A percentile compares a stretch with the other conserved stretches of the same genome.
Conservation (phyloP, 306 rosid species). For the Cicer judaicum region DNA sequence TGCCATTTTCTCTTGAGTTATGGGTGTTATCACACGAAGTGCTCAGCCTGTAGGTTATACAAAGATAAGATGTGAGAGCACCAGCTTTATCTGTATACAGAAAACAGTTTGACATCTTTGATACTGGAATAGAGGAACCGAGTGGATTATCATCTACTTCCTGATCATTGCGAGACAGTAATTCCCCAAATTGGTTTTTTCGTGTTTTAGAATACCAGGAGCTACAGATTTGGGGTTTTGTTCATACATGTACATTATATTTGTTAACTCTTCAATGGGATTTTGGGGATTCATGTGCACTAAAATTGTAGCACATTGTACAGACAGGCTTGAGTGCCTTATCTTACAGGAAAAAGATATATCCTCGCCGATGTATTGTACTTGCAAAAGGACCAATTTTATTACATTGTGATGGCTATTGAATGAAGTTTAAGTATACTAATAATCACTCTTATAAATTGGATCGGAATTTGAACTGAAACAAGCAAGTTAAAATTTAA, state of each 20-base stretch:
- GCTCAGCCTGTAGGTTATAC: slow-evolving; percentile 33
- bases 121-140: slow-evolving; percentile 32
- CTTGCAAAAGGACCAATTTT: slow-evolving; percentile 20
- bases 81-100: slow-evolving; percentile 42
- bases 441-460: no score
- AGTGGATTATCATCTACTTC: slow-evolving; percentile 37
- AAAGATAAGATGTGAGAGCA: slow-evolving; percentile 10
- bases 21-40: slow-evolving; percentile 38
- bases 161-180: slow-evolving; percentile 28
- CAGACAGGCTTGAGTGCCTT: slow-evolving; percentile 51
- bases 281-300: slow-evolving; percentile 48
- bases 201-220: slow-evolving; percentile 38
- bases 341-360: slow-evolving; percentile 27
- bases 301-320: slow-evolving; percentile 51
- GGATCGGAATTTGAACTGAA: no score
- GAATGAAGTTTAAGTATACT: slow-evolving; percentile 10
- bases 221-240: slow-evolving; percentile 42
- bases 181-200: slow-evolving; percentile 34
- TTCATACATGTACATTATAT: slow-evolving; percentile 56
- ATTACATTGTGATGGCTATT: slow-evolving; percentile 3
- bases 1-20: slow-evolving; percentile 25
- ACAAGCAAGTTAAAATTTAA: no score
- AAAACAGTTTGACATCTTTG: slow-evolving; percentile 48
- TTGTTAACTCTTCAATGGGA: slow-evolving; percentile 43
- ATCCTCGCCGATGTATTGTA: slow-evolving; percentile 27